A percentile compares a stretch with the other conserved stretches of the same genome.
These are phyloP conservation scores for Albatrellus ellisii DNA, from an alignment of 768 basidiomycete genomes.

Conservation along the genomic window DNA sequence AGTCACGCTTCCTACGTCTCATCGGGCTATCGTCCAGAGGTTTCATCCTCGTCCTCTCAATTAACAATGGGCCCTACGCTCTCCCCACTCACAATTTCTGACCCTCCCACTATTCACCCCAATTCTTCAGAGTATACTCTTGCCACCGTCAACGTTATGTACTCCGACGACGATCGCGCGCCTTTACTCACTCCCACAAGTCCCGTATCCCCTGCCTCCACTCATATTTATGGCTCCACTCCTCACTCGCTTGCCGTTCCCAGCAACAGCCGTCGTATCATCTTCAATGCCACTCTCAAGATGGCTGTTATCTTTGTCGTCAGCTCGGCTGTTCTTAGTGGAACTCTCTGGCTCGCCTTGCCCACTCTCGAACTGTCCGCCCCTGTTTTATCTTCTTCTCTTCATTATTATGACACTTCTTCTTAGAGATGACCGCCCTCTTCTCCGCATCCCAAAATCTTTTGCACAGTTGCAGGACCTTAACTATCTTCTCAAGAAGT, in stretches of 20 bases:
- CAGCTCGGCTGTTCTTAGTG: conserved; percentile 57
- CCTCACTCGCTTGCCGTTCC: conserved; percentile 19
- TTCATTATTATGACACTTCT: background rate
- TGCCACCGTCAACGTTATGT: conserved; percentile 33
- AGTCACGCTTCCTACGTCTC: too few species aligned
- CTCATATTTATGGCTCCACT: conserved; percentile 8
- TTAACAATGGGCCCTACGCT: background rate
- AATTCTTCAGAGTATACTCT: conserved; percentile 52
- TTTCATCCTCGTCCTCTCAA: background rate
- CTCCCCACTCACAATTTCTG: background rate
- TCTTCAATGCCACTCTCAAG: conserved; percentile 75
- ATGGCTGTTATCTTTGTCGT: conserved; percentile 67
- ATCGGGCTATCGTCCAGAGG: too few species aligned
- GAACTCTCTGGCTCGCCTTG: conserved; percentile 68
- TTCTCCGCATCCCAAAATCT: conserved; percentile 75
- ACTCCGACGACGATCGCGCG: conserved; percentile 16
- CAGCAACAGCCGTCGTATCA: conserved; percentile 37
- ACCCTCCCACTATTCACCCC: conserved; percentile 12
- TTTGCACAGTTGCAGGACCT: conserved; percentile 80
- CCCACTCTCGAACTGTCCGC: conserved; percentile 71
- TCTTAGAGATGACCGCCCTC: conserved; percentile 56
- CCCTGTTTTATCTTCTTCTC: conserved; percentile 6
- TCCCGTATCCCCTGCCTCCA: conserved; percentile 25
- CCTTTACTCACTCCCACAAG: conserved; percentile 27
- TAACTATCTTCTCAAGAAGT: conserved; percentile 81